Evolutionary conservation across 345 rosid genomes (phyloP).

Genomic region (Sapria himalayana): DNA sequence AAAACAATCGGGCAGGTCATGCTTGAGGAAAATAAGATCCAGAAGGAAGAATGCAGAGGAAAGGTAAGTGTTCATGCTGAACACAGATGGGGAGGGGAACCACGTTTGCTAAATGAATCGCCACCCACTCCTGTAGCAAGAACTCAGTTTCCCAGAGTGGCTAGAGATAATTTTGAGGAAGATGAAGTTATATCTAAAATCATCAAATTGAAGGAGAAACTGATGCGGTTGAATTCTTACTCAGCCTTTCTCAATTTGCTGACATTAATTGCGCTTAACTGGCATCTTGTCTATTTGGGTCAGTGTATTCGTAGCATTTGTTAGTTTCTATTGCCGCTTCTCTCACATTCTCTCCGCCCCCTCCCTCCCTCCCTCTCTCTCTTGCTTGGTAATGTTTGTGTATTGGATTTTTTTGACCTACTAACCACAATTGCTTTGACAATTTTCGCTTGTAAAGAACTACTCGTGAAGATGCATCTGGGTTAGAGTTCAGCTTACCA

Average conservation of each 20-base stretch:
- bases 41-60: slow-evolving; percentile 72
- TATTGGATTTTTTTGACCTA: too few species aligned
- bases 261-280: slow-evolving; percentile 37
- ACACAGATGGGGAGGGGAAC: slow-evolving; percentile 2
- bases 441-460: too few species aligned
- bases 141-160: slow-evolving; percentile 1
- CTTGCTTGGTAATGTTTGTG: too few species aligned
- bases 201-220: slow-evolving; percentile 21
- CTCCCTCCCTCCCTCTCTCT: too few species aligned
- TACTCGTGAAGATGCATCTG: too few species aligned
- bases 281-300: slow-evolving; percentile 46
- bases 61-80: slow-evolving; percentile 10
- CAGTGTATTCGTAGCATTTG: slow-evolving; percentile 19
- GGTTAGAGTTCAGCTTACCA: too few species aligned
- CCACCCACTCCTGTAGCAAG: not conserved
- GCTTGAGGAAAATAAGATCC: slow-evolving; percentile 51
- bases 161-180: slow-evolving; percentile 7
- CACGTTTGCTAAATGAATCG: not conserved
- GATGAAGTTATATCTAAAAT: slow-evolving; percentile 11
- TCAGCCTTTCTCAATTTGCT: slow-evolving; percentile 40
- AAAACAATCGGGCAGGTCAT: slow-evolving; percentile 27
- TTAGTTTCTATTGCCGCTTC: too few species aligned
- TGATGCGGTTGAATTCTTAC: slow-evolving; percentile 41
- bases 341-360: too few species aligned
- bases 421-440: too few species aligned